Evolutionary conservation across 2,329 filamentous ascomycete species (phyloP), one percentile per base, ranked within the genome.

Genomic region (Aureobasidium sp.): DNA sequence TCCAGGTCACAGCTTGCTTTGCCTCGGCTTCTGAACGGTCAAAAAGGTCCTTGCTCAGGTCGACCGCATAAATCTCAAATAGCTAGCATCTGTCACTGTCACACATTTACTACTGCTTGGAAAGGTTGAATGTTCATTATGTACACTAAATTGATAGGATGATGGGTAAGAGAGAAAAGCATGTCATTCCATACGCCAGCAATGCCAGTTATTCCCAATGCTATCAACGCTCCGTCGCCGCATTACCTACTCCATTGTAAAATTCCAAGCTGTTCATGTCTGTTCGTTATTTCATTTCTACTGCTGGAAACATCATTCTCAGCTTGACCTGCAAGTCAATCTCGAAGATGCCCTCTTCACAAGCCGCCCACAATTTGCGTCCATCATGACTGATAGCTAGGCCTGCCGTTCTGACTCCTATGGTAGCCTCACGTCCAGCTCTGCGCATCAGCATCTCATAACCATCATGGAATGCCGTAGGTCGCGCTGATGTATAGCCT

Each of bases 261-360:
- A 41, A 15, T 17, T 12, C 7, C 26, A 44, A 13, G n/a, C 41
- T 44, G 41, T 44, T 57, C 53, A 26, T 57, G 12, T 39, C 17
- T 46, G 12, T 57, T 41, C 56, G 32, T 64, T 67, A 77, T 46
- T 73, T 69, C 27, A 73, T 72, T 46, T 72, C 71, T 41, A 78
- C 69, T 37, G 74, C 74, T 5, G 76, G 74, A 64, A 73, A 76
- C 44, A 70, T 72, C 72, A 85, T 88, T 64, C 89, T 80, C 62
- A 77, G 79, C 53, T 82, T 78, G 20, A 86, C 68, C 70, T 90
- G 86, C 66, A 92, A 80, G 37, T 81, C 82, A 68, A 90, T 84
- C 74, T 92, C 87, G 69, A 90, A 90, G 60, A 92, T 87, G 62
- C 89, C 89, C 67, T 89, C 85, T 70, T 90, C 86, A 37, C 75